Conservation (phyloP, 768 basidiomycete species). For the Collybia sordida region DNA sequence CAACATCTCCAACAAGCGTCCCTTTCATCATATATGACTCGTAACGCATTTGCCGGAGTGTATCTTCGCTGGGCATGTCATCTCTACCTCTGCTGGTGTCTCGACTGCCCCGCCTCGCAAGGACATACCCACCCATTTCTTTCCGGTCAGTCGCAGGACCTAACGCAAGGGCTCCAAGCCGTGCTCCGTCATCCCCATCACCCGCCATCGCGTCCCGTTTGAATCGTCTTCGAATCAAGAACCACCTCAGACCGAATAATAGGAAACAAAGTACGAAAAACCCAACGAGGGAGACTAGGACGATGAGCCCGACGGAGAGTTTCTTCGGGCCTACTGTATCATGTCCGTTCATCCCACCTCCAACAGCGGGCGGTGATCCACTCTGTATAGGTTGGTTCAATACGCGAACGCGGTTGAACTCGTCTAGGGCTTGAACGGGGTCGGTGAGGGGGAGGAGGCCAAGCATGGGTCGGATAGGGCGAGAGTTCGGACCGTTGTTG, state of each 20-base stretch:
- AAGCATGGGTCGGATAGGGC: slow-evolving; percentile 41
- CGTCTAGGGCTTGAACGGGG: slow-evolving; percentile 54
- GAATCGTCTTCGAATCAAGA: slow-evolving; percentile 39
- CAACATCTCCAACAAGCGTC: slow-evolving; percentile 23
- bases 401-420: slow-evolving; percentile 72
- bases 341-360: slow-evolving; percentile 2
- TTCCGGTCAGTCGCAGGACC: slow-evolving; percentile 11
- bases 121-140: slow-evolving; percentile 31
- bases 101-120: slow-evolving; percentile 23
- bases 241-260: slow-evolving; percentile 57
- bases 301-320: slow-evolving; percentile 59
- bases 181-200: slow-evolving; percentile 5
- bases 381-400: slow-evolving; percentile 54
- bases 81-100: slow-evolving; percentile 10
- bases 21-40: slow-evolving; percentile 32
- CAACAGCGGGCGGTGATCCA: neutral
- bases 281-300: slow-evolving; percentile 56
- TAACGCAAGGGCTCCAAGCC: slow-evolving; percentile 2
- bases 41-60: slow-evolving; percentile 37
- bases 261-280: slow-evolving; percentile 56
- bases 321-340: slow-evolving; percentile 29
- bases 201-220: slow-evolving; percentile 12
- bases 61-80: slow-evolving; percentile 34
- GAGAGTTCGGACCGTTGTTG: neutral
- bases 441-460: slow-evolving; percentile 69